Percentiles rank a stretch among this genome's conserved stretches.
Conservation (phyloP, 345 rosid genomes). For the Limnanthes douglasii region DNA sequence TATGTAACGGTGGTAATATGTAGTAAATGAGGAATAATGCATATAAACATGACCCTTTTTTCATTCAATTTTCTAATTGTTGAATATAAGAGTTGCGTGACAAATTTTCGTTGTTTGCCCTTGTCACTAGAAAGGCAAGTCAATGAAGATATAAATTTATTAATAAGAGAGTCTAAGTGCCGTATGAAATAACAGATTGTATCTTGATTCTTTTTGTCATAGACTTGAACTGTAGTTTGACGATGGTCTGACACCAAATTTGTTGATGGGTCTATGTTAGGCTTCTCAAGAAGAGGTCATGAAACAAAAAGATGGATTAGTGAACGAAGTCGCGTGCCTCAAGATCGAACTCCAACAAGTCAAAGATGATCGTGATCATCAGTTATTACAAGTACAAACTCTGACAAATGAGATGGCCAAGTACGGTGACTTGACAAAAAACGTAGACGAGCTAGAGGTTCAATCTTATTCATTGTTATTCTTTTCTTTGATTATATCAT, state of each 20-base stretch:
- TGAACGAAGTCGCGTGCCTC: slow-evolving; percentile 50
- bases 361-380: slow-evolving; percentile 55
- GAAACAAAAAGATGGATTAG: slow-evolving; percentile 53
- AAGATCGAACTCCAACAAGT: slow-evolving; percentile 53
- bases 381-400: slow-evolving; percentile 30
- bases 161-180: too few relatives aligned
- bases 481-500: not conserved
- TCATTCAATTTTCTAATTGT: too few relatives aligned
- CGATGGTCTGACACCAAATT: slow-evolving; percentile 3
- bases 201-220: not conserved
- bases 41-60: too few relatives aligned
- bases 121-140: too few relatives aligned
- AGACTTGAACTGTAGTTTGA: too few relatives aligned
- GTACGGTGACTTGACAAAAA: slow-evolving; percentile 48
- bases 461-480: slow-evolving; percentile 2
- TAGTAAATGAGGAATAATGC: too few relatives aligned
- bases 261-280: slow-evolving; percentile 18
- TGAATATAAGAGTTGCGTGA: too few relatives aligned
- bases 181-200: too few relatives aligned
- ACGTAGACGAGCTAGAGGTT: slow-evolving; percentile 79
- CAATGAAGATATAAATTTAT: too few relatives aligned
- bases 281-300: slow-evolving; percentile 58
- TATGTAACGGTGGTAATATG: too few relatives aligned
- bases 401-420: slow-evolving; percentile 38
- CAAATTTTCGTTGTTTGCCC: too few relatives aligned